Evolutionary conservation across 1,284 basidiomycete genomes (phyloP), one percentile per base, ranked within the genome.

Genomic region (Tilletia horrida): DNA sequence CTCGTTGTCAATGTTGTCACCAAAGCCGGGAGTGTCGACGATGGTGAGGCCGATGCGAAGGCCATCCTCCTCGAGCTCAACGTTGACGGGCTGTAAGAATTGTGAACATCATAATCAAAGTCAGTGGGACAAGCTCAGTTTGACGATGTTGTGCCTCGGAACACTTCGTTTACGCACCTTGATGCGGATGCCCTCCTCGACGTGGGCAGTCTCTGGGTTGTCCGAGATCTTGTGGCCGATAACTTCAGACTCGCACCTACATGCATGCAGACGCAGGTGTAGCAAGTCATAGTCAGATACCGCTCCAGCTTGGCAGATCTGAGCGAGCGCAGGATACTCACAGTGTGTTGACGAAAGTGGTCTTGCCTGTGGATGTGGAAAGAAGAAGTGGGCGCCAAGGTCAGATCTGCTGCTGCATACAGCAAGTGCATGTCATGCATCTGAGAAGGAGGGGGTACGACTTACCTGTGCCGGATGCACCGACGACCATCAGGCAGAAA

Each of bases 1-100:
- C 84, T 97, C 94, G 81, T 98, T 98, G 86, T 99, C 93, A 81
- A 98, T 95, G 83, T 95, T 95, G 84, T 97, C 94, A 63, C 95
- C 96, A 77, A 98, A 98, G 62, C 96, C 96, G 67, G 96, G 96
- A 0, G 96, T 98, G 83, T 99, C 96, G 47, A 98, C 94, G 73
- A 99, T 93, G 63, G 96, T 98, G 74, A 99, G 86, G 31, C 94
- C 93, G 81, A 99, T 97, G 75, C 95, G 91, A 73, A 97, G 91
- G 52, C 96, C 96, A 76, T 99, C 96, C 83, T 98, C 95, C 78
- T 98, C 96, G 69, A 99, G 88, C 84, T 99, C 61, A n/a, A 62
- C 61, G 35, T 62, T 62, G 42, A 62, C 61, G 18, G 61, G 61
- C 95, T 93, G 27, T 4, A 13, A 25, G 25, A 7, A 25, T 69